A percentile compares a stretch with the other conserved stretches of the same genome.
Evolutionary conservation across 768 basidiomycete genomes (phyloP).

Genomic region (Termitomyces sp.): DNA sequence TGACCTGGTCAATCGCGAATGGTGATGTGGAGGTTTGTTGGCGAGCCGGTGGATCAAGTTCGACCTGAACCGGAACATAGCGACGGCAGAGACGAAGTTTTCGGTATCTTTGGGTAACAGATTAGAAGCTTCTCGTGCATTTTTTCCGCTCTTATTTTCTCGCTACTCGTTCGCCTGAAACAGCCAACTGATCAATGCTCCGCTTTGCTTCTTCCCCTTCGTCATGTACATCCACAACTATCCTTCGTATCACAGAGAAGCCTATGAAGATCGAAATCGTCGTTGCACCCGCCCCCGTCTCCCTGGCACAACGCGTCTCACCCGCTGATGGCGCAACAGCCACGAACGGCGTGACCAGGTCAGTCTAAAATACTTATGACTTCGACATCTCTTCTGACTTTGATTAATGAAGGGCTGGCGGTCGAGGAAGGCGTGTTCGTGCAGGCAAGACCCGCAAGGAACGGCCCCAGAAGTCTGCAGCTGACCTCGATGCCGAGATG

Average conservation of each 20-base stretch:
- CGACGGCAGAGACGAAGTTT: conserved; percentile 36
- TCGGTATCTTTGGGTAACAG: conserved; percentile 32
- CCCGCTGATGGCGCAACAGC: conserved; percentile 43
- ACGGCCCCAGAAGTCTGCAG: conserved; percentile 73
- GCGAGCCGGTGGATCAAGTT: conserved; percentile 12
- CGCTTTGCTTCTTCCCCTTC: conserved; percentile 35
- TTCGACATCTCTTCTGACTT: neutral
- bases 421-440: conserved; percentile 43
- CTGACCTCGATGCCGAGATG: conserved; percentile 98
- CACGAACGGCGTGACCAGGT: conserved; percentile 28
- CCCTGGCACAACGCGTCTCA: conserved; percentile 82
- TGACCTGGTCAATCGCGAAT: neutral
- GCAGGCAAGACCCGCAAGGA: conserved; percentile 46
- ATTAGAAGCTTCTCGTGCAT: conserved; percentile 20
- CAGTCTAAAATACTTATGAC: conserved; percentile 9
- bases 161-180: conserved; percentile 33
- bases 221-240: conserved; percentile 10
- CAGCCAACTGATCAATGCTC: conserved; percentile 42
- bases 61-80: conserved; percentile 4
- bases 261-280: conserved; percentile 99
- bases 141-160: conserved; percentile 36
- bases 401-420: conserved; percentile 24
- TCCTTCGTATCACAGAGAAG: conserved; percentile 60
- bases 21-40: conserved; percentile 1
- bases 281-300: conserved; percentile 71